These are phyloP conservation scores for Venturia effusa DNA, from an alignment of 2,329 filamentous ascomycete species.

Conservation along the genomic window DNA sequence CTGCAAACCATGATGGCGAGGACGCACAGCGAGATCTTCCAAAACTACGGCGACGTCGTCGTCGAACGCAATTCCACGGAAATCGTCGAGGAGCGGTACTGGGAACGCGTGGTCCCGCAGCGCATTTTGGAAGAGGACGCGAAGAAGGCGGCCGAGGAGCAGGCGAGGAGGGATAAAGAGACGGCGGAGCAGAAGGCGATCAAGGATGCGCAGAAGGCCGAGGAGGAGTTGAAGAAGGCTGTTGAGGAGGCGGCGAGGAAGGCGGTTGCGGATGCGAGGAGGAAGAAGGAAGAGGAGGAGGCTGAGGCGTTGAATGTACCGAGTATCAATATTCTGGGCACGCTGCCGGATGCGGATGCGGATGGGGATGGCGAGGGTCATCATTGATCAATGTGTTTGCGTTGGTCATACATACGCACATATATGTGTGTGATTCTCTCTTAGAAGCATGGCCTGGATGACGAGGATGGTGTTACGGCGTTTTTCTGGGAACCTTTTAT, in stretches of 20 bases:
- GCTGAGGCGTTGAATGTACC: conserved; percentile 24
- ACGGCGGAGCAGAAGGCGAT: neutral
- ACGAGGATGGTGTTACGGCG: neutral
- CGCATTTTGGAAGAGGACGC: neutral
- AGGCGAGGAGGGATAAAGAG: neutral
- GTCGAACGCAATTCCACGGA: conserved; percentile 3
- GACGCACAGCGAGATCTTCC: conserved; percentile 11
- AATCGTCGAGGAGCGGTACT: neutral
- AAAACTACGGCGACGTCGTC: neutral
- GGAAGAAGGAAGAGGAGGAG: conserved; percentile 12
- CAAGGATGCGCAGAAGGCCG: neutral
- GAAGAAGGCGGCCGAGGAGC: neutral
- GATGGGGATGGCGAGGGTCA: neutral
- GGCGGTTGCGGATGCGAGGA: conserved; percentile 24
- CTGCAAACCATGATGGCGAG: conserved; percentile 11
- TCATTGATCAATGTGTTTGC: neutral
- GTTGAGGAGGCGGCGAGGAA: conserved; percentile 14
- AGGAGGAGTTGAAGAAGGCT: conserved; percentile 10
- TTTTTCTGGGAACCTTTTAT: neutral
- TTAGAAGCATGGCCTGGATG: neutral
- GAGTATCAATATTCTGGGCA: neutral
- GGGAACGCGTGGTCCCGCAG: neutral
- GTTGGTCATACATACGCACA: neutral
- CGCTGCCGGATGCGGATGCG: neutral
- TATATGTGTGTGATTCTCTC: neutral